Base-by-base conservation (phyloP, 2,329 filamentous ascomycete genomes). In the Aspergillus pseudoglaucus region DNA sequence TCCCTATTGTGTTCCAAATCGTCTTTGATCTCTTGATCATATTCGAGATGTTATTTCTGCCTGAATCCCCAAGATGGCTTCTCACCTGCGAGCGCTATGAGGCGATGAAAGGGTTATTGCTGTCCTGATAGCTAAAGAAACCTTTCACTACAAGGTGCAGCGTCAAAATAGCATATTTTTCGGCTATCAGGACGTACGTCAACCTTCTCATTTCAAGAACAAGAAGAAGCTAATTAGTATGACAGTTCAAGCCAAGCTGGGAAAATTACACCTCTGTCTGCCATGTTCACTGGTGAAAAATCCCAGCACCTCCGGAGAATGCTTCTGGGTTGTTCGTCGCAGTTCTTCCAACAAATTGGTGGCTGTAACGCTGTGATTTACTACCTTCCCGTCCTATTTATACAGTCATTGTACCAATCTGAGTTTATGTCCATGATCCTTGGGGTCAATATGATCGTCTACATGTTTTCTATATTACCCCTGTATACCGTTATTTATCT, bases 61-160 rank as follows among this genome's bases (percentile, higher is more conserved):
- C 65, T 0, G 64, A 68, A n/a, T 67, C 63, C 14, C 64, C 62
- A 0, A 52, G 60, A 8, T 66, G 62, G 59, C 52, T 65, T 9
- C 15, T 37, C 6, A 18, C 38, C 18, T 18, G 38, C 12, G 68
- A 67, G 32, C 60, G 66, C 14, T 64, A 70, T 18, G 65, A 65
- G 47, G 68, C 52, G 76, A 60, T 39, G 63, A 65, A 15, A 60
- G 61, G 5, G 73, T 77, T 10, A 71, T 78, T 33, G 70, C 74
- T 6, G 70, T 69, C 3, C 68, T 79, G 1, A 61, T 66, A 42
- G 72, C 68, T 17, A 59, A 65, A 22, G 45, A 75, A 33, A 50
- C 74, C 2, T 73, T 79, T 44, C 74, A 78, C 51, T 64, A 74
- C 3, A 75, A 82, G 54, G 80, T 80, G 3, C 61, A 74, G 75